Percentiles rank a stretch among this genome's conserved stretches.
These are phyloP conservation scores for Phytophthora agathidicida DNA, from an alignment of 352 stramenopile genomes.

Conservation along the genomic window DNA sequence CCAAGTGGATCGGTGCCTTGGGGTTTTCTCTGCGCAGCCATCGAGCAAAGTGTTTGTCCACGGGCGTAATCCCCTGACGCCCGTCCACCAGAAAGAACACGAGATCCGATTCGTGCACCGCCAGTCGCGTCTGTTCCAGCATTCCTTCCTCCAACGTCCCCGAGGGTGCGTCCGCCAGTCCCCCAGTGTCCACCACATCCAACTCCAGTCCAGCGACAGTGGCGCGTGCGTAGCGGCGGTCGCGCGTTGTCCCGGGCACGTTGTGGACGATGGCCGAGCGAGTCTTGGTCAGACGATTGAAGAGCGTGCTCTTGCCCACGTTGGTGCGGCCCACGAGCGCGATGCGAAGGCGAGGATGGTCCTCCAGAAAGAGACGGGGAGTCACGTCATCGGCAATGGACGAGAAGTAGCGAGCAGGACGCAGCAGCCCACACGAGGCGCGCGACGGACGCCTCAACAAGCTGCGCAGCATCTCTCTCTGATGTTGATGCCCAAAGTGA, in stretches of 20 bases:
- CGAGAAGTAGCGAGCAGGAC: conserved; percentile 24
- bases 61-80: conserved; percentile 75
- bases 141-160: conserved; percentile 79
- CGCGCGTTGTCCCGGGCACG: conserved; percentile 78
- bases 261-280: conserved; percentile 84
- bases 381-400: background rate
- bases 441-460: conserved; percentile 34
- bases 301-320: conserved; percentile 87
- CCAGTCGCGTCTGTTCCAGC: conserved; percentile 75
- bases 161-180: conserved; percentile 70
- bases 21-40: conserved; percentile 76
- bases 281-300: conserved; percentile 84
- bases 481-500: no score
- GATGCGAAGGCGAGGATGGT: conserved; percentile 70
- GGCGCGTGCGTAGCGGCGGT: conserved; percentile 71
- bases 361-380: conserved; percentile 18
- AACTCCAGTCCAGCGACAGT: conserved; percentile 75
- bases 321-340: conserved; percentile 86
- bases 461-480: conserved; percentile 42
- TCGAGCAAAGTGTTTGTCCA: conserved; percentile 81
- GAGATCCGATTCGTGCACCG: conserved; percentile 79
- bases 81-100: conserved; percentile 86
- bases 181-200: conserved; percentile 85
- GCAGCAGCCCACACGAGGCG: conserved; percentile 17
- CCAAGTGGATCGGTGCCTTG: conserved; percentile 63